Evolutionary conservation across 2,329 filamentous ascomycete genomes (phyloP).

Genomic region (Trichoderma koningiopsis): DNA sequence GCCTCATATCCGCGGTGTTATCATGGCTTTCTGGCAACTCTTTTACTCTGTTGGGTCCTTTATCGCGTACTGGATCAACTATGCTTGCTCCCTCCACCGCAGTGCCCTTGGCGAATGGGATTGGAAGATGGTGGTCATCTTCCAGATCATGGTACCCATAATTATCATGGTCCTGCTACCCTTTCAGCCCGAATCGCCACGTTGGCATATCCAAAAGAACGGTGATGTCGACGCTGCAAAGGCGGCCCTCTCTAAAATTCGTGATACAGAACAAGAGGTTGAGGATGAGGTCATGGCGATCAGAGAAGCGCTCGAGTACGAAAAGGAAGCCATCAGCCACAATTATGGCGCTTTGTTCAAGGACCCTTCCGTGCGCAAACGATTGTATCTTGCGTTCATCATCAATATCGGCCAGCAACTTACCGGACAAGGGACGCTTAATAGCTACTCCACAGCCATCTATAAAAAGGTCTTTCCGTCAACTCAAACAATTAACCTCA

Average conservation of each 20-base stretch:
- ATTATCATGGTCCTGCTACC: constrained; percentile 2
- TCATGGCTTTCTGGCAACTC: constrained; percentile 13
- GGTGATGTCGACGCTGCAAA: neutral
- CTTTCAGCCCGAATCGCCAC: neutral
- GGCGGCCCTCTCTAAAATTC: neutral
- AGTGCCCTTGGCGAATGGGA: neutral
- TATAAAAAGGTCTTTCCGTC: constrained; percentile 10
- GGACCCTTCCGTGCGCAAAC: neutral
- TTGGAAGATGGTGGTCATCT: constrained; percentile 15
- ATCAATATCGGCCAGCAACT: constrained; percentile 1
- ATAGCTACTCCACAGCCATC: constrained; percentile 6
- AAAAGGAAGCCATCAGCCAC: constrained; percentile 11
- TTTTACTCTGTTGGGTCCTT: constrained; percentile 5
- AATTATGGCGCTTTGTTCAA: neutral
- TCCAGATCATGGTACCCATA: constrained; percentile 6
- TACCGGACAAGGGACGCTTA: constrained; percentile 2
- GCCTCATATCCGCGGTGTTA: neutral
- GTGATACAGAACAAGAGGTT: neutral
- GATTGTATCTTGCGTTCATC: neutral
- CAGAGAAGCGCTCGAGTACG: neutral
- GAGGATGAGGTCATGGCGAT: constrained; percentile 5
- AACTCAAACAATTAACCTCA: neutral
- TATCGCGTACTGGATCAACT: constrained; percentile 10
- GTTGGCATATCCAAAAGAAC: neutral
- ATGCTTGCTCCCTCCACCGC: constrained; percentile 5